Conservation (phyloP, 2,329 filamentous ascomycete species). For the Cytospora leucostoma region DNA sequence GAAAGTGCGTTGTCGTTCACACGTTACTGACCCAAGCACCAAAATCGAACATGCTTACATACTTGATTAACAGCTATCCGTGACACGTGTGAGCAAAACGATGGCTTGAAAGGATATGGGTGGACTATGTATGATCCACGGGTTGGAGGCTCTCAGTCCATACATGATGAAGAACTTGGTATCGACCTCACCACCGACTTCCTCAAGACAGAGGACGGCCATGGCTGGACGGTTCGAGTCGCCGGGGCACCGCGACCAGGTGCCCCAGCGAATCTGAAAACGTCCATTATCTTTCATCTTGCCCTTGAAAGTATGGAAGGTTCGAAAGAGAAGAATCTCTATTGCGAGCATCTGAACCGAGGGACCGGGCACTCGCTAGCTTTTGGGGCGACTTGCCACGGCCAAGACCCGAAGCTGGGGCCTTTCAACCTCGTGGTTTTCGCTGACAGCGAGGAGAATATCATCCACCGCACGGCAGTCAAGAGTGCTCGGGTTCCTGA, state of each 20-base stretch:
- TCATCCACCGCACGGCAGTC: slow-evolving; percentile 57
- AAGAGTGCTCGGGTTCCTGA: slow-evolving; percentile 58
- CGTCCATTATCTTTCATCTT: slow-evolving; percentile 63
- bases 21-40: background rate
- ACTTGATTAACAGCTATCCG: slow-evolving; percentile 53
- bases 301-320: slow-evolving; percentile 61
- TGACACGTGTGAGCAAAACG: slow-evolving; percentile 70
- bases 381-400: slow-evolving; percentile 57
- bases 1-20: slow-evolving; percentile 26
- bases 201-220: slow-evolving; percentile 66
- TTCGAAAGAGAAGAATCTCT: slow-evolving; percentile 34
- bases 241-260: slow-evolving; percentile 62
- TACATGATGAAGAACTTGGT: slow-evolving; percentile 65
- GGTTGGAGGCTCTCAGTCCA: slow-evolving; percentile 64
- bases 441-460: slow-evolving; percentile 53
- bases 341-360: slow-evolving; percentile 16
- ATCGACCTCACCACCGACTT: slow-evolving; percentile 71
- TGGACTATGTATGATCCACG: slow-evolving; percentile 72
- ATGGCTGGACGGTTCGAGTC: slow-evolving; percentile 66
- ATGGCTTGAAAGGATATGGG: slow-evolving; percentile 67
- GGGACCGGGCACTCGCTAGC: slow-evolving; percentile 31
- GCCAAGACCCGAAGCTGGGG: slow-evolving; percentile 58
- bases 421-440: slow-evolving; percentile 63
- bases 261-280: slow-evolving; percentile 50
- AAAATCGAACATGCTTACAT: slow-evolving; percentile 6